Evolutionary conservation across 2,329 filamentous ascomycete genomes (phyloP).

Genomic region (Verticillium alfalfae): DNA sequence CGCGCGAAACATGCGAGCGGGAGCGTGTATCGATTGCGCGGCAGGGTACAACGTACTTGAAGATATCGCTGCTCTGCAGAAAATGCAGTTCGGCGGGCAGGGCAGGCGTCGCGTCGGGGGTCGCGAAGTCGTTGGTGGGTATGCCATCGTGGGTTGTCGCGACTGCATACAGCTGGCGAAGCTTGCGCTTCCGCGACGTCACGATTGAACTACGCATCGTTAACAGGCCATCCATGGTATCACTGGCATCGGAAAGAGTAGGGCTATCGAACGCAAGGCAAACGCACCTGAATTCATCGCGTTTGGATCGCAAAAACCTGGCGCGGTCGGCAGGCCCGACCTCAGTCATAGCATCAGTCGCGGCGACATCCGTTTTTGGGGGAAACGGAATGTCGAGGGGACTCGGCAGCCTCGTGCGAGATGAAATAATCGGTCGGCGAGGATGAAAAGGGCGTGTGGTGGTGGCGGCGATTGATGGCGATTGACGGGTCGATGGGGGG

Average conservation of each 20-base stretch:
- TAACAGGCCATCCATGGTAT: constrained; percentile 38
- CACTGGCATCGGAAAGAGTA: constrained; percentile 41
- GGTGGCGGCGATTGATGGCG: constrained; percentile 12
- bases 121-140: constrained; percentile 47
- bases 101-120: constrained; percentile 49
- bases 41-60: constrained; percentile 44
- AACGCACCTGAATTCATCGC: constrained; percentile 56
- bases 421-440: constrained; percentile 19
- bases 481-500: constrained; percentile 11
- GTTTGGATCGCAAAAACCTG: constrained; percentile 61
- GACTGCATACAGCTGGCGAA: constrained; percentile 72
- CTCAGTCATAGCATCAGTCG: constrained; percentile 66
- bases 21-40: constrained; percentile 11
- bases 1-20: constrained; percentile 1
- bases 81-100: constrained; percentile 50
- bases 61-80: constrained; percentile 50
- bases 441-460: constrained; percentile 11
- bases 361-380: constrained; percentile 64
- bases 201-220: constrained; percentile 59
- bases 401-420: constrained; percentile 22
- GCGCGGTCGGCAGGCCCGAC: constrained; percentile 61
- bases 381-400: constrained; percentile 48
- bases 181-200: constrained; percentile 83
- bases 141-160: constrained; percentile 29
- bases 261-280: constrained; percentile 35